Percentiles rank a stretch among this genome's conserved stretches.
These are phyloP conservation scores for Sindora glabra DNA, from an alignment of 306 rosid species.

Conservation along the genomic window DNA sequence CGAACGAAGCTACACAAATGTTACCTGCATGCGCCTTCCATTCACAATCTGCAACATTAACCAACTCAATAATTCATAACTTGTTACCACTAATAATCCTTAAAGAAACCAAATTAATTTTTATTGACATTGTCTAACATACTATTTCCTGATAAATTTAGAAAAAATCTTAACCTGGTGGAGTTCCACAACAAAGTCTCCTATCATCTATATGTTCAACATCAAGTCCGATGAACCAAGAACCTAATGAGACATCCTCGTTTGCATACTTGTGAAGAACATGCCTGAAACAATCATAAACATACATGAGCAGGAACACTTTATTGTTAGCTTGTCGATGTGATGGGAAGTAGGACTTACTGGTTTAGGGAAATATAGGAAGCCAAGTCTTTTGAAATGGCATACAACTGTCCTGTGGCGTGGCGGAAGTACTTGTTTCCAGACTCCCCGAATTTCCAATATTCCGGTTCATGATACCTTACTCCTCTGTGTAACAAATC, in stretches of 20 bases:
- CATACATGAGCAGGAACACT: not conserved
- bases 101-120: not conserved
- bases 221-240: constrained; percentile 98
- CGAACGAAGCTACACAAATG: constrained; percentile 91
- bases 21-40: constrained; percentile 99
- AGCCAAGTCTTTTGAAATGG: constrained; percentile 91
- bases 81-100: not conserved
- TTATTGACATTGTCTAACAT: not conserved
- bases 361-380: constrained; percentile 73
- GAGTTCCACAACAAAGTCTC: constrained; percentile 92
- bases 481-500: constrained; percentile 66
- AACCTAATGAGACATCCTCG: constrained; percentile 92
- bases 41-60: constrained; percentile 78
- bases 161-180: constrained; percentile 60
- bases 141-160: not conserved
- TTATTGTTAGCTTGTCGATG: not conserved
- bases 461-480: constrained; percentile 94
- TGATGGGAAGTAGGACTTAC: constrained; percentile 41
- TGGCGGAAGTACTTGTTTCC: constrained; percentile 99
- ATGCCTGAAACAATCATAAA: constrained; percentile 47
- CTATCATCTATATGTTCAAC: constrained; percentile 88
- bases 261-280: constrained; percentile 95
- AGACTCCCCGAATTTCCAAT: constrained; percentile 92
- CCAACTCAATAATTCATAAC: not conserved
- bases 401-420: constrained; percentile 96